Evolutionary conservation across 768 basidiomycete species (phyloP).

Genomic region (Pleurotus ostreatus): DNA sequence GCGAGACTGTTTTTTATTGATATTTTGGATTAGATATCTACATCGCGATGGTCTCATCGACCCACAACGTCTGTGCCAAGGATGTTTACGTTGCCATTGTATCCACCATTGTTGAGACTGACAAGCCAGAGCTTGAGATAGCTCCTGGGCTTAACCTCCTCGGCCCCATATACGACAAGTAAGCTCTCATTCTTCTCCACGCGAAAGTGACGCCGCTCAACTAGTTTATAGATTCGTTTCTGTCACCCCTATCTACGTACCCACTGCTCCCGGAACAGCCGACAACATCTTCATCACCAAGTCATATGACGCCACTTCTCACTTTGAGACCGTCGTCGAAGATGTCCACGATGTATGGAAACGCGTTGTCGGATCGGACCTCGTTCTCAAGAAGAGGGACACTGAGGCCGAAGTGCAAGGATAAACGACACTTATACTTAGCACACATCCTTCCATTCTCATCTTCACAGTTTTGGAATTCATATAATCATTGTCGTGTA

Average conservation of each 20-base stretch:
- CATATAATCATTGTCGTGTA: constrained; percentile 13
- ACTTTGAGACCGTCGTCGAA: constrained; percentile 98
- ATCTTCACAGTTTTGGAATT: constrained; percentile 10
- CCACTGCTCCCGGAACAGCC: constrained; percentile 71
- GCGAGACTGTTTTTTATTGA: constrained; percentile 4
- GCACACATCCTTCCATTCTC: constrained; percentile 5
- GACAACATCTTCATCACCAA: constrained; percentile 98
- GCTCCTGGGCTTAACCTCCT: constrained; percentile 88
- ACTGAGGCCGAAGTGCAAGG: constrained; percentile 60
- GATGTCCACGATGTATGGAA: constrained; percentile 97
- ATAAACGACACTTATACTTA: constrained; percentile 17
- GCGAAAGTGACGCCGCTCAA: constrained; percentile 9
- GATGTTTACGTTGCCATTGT: constrained; percentile 96
- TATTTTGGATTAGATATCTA: constrained; percentile 75
- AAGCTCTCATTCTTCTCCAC: constrained; percentile 20
- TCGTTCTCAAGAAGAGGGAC: constrained; percentile 88
- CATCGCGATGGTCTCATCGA: constrained; percentile 94
- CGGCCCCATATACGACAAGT: constrained; percentile 94
- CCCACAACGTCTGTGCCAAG: constrained; percentile 96
- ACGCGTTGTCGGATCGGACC: constrained; percentile 70
- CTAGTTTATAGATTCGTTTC: constrained; percentile 70
- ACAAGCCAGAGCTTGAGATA: constrained; percentile 88
- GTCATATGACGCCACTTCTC: constrained; percentile 97
- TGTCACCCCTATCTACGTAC: constrained; percentile 84
- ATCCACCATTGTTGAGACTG: constrained; percentile 96